These are phyloP conservation scores for Rhodotorula mucilaginosa DNA, from an alignment of 1,284 basidiomycete species.

Conservation along the genomic window DNA sequence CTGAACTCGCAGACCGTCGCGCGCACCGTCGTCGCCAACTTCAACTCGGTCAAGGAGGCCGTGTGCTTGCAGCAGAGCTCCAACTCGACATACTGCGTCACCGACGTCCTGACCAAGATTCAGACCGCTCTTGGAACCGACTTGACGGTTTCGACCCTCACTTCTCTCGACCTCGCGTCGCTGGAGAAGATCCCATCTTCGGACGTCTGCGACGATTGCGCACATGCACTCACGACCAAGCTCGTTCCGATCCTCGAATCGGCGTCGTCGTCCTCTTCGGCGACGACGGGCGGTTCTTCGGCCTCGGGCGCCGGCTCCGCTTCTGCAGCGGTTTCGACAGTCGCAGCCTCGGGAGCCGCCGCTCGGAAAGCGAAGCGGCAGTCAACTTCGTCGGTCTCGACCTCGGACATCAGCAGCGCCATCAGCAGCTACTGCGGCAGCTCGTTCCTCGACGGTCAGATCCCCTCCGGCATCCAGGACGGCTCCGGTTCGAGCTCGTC, in stretches of 20 bases:
- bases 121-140: constrained; percentile 14
- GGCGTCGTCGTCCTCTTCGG: not conserved
- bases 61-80: constrained; percentile 25
- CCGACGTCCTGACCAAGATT: constrained; percentile 14
- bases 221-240: constrained; percentile 21
- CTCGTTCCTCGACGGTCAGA: constrained; percentile 6
- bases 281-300: not conserved
- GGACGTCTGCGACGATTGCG: constrained; percentile 35
- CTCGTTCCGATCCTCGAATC: constrained; percentile 5
- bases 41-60: constrained; percentile 17
- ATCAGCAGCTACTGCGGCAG: constrained; percentile 6
- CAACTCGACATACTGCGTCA: constrained; percentile 34
- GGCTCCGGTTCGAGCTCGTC: not conserved
- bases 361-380: too few relatives aligned
- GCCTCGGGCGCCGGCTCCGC: too few relatives aligned
- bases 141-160: constrained; percentile 16
- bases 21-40: constrained; percentile 10
- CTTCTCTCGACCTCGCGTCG: constrained; percentile 8
- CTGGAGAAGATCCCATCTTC: constrained; percentile 9
- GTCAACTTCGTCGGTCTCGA: not conserved
- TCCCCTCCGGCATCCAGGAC: constrained; percentile 11
- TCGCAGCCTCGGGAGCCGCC: too few relatives aligned
- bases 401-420: not conserved
- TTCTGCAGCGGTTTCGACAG: too few relatives aligned
- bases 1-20: constrained; percentile 1